phyloP scores from a whole-genome alignment of 2,329 filamentous ascomycete genomes.

The Aspergillus melleus region DNA sequence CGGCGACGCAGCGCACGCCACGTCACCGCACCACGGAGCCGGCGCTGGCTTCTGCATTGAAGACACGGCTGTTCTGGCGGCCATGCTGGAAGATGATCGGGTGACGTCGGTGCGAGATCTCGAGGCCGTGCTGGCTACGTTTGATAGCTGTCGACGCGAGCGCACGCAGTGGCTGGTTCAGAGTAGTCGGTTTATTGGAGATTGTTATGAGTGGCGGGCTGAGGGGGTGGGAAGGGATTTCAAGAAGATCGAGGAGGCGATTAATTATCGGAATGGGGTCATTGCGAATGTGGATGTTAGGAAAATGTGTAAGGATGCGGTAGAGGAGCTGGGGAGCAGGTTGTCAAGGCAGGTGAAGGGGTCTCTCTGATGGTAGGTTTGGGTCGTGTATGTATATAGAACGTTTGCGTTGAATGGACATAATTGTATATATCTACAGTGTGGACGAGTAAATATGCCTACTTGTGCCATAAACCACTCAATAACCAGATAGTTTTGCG shows the following conservation, averaged over 20 bases:
- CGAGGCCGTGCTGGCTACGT: conserved; percentile 29
- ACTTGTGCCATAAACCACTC: too few relatives aligned
- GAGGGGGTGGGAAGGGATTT: conserved; percentile 19
- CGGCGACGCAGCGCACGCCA: conserved; percentile 46
- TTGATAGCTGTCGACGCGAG: conserved; percentile 27
- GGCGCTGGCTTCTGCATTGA: conserved; percentile 37
- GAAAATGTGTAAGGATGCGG: conserved; percentile 28
- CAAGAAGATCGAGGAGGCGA: conserved; percentile 19
- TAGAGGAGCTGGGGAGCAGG: conserved; percentile 16
- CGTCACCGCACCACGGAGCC: conserved; percentile 44
- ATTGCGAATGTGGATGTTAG: conserved; percentile 25
- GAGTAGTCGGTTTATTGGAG: conserved; percentile 33
- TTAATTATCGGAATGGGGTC: conserved; percentile 18
- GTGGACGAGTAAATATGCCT: too few relatives aligned
- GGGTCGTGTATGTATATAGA: not conserved
- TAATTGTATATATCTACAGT: not conserved
- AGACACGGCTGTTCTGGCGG: conserved; percentile 31
- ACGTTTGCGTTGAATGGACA: too few relatives aligned
- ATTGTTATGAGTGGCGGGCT: conserved; percentile 35
- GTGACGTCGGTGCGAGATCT: conserved; percentile 24
- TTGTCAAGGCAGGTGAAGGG: conserved; percentile 8
- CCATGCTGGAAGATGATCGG: conserved; percentile 25
- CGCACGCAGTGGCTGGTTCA: conserved; percentile 36
- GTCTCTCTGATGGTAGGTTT: not conserved
- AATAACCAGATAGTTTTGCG: too few relatives aligned